Conservation (phyloP, 176 grass and related monocot genomes). For the Thinopyrum elongatum region DNA sequence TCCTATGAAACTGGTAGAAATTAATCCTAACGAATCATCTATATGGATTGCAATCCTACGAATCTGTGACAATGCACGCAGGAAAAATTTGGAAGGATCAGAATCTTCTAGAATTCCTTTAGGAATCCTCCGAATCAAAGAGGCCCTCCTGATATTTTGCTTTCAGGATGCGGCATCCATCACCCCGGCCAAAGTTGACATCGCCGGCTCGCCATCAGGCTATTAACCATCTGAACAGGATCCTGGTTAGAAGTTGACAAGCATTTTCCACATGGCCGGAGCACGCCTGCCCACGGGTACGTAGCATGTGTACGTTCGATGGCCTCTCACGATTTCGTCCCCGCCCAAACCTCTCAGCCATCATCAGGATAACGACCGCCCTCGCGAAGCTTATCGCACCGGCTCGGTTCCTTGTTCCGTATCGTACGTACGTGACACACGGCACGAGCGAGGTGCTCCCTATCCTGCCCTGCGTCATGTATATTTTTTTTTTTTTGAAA, state of each 20-base stretch:
- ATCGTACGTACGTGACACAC: neutral
- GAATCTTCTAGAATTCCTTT: no score
- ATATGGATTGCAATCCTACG: no score
- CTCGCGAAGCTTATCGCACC: neutral
- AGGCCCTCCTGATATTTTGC: neutral
- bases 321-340: neutral
- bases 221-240: neutral
- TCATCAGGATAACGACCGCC: neutral
- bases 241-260: slow-evolving; percentile 16
- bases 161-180: neutral
- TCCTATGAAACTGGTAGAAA: no score
- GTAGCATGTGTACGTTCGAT: neutral
- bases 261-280: slow-evolving; percentile 14
- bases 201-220: neutral
- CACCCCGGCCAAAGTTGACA: neutral
- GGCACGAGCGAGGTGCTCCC: neutral
- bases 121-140: no score
- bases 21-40: no score
- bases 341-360: neutral
- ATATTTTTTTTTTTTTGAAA: no score
- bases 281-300: neutral
- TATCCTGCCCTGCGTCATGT: neutral
- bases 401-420: neutral
- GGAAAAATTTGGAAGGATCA: no score
- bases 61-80: no score